Percentiles rank a stretch among this genome's conserved stretches.
Conservation (phyloP, 2,329 filamentous ascomycete genomes). For the Epicoccum sorghinum region DNA sequence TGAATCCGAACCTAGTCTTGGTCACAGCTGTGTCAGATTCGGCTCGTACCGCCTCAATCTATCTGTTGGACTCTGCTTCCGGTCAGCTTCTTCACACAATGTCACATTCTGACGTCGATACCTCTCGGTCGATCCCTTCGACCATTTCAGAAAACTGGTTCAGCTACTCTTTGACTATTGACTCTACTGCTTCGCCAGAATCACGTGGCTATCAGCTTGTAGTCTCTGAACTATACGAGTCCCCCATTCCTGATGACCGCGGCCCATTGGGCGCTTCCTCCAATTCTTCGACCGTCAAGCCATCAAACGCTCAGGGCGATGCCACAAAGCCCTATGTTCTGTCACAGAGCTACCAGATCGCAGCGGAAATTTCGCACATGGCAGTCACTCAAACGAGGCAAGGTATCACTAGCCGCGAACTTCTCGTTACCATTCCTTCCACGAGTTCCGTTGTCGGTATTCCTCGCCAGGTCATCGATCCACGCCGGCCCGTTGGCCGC, state of each 20-base stretch:
- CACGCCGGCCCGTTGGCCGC: slow-evolving; percentile 82
- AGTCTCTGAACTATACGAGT: slow-evolving; percentile 90
- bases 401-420: slow-evolving; percentile 83
- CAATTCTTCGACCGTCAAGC: slow-evolving; percentile 80
- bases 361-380: slow-evolving; percentile 78
- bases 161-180: slow-evolving; percentile 74
- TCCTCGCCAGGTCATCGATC: slow-evolving; percentile 79
- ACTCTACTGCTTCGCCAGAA: slow-evolving; percentile 56
- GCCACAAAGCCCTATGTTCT: slow-evolving; percentile 73
- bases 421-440: slow-evolving; percentile 78
- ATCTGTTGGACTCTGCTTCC: slow-evolving; percentile 84
- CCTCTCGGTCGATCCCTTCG: slow-evolving; percentile 73
- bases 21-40: slow-evolving; percentile 71
- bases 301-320: slow-evolving; percentile 62
- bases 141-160: slow-evolving; percentile 95
- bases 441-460: slow-evolving; percentile 79
- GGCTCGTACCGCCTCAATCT: slow-evolving; percentile 68
- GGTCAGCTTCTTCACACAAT: slow-evolving; percentile 78
- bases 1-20: slow-evolving; percentile 85
- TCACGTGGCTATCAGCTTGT: slow-evolving; percentile 87
- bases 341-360: slow-evolving; percentile 80
- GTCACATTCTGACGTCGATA: slow-evolving; percentile 75
- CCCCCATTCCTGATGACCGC: slow-evolving; percentile 79
- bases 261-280: slow-evolving; percentile 72
- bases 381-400: slow-evolving; percentile 88